Percentiles rank a stretch among this genome's conserved stretches.
These are phyloP conservation scores for Cyanodermella asteris DNA, from an alignment of 2,329 filamentous ascomycete genomes.

Conservation along the genomic window DNA sequence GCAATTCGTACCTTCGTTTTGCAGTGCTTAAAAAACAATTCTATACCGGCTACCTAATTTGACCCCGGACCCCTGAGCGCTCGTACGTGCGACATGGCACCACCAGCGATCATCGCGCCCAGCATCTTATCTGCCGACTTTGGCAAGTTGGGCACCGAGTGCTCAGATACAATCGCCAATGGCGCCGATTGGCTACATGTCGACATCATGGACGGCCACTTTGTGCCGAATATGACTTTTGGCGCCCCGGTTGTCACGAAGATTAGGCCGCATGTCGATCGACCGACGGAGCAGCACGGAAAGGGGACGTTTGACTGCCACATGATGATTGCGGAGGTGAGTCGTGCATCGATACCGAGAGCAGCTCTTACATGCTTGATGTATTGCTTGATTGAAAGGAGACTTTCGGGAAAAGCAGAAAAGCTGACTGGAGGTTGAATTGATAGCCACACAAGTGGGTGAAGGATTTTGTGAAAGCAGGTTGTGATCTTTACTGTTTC, in stretches of 20 bases:
- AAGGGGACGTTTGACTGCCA: conserved; percentile 96
- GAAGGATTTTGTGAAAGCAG: conserved; percentile 77
- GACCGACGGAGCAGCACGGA: conserved; percentile 44
- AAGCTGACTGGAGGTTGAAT: too few relatives aligned
- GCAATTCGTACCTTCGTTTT: too few relatives aligned
- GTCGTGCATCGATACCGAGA: conserved; percentile 9
- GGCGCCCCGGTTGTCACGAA: conserved; percentile 87
- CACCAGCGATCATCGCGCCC: conserved; percentile 81
- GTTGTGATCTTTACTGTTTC: conserved; percentile 98
- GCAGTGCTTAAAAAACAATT: too few relatives aligned
- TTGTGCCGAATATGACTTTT: conserved; percentile 96
- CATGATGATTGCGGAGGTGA: conserved; percentile 98
- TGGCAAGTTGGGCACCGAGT: conserved; percentile 66
- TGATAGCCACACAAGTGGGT: conserved; percentile 97
- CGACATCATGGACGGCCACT: conserved; percentile 97
- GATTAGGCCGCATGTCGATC: conserved; percentile 68
- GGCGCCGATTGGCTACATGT: conserved; percentile 88
- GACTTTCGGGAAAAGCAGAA: too few relatives aligned
- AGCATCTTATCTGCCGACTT: conserved; percentile 98
- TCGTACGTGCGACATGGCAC: too few relatives aligned
- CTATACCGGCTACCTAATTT: too few relatives aligned
- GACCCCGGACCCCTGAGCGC: too few relatives aligned
- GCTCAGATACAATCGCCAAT: conserved; percentile 61
- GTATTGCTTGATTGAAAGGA: background rate
- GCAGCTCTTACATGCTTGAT: conserved; percentile 1